Evolutionary conservation across 805 yeast species (phyloP).

Genomic region (Starmera dryadoides): DNA sequence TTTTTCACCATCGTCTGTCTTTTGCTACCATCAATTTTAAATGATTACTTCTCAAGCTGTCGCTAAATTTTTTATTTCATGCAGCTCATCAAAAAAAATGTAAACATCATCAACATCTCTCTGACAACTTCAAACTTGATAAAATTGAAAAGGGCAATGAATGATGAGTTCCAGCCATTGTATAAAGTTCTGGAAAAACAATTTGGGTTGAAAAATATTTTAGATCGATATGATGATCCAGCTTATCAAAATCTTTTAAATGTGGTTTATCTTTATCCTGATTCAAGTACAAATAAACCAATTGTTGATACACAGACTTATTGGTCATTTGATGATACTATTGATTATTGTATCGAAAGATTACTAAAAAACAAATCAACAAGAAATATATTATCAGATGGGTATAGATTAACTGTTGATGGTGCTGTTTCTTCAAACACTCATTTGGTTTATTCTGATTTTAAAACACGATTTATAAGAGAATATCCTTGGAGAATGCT

Average conservation of each 20-base stretch:
- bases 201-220: not conserved
- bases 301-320: not conserved
- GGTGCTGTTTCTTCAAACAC: conserved; percentile 20
- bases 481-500: conserved; percentile 33
- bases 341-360: conserved; percentile 33
- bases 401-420: conserved; percentile 31
- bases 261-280: not conserved
- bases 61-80: no score
- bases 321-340: conserved; percentile 23
- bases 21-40: not conserved
- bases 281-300: not conserved
- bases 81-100: no score
- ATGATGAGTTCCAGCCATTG: not conserved
- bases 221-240: not conserved
- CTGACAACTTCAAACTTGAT: not conserved
- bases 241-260: not conserved
- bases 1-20: conserved; percentile 36
- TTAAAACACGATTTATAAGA: conserved; percentile 34
- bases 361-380: conserved; percentile 21
- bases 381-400: conserved; percentile 34
- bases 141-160: not conserved
- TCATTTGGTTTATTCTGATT: conserved; percentile 28
- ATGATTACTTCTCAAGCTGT: not conserved
- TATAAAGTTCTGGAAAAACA: not conserved
- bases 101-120: not conserved